These are phyloP conservation scores for Cordia subcordata DNA, from an alignment of 257 asterid species.

Conservation along the genomic window DNA sequence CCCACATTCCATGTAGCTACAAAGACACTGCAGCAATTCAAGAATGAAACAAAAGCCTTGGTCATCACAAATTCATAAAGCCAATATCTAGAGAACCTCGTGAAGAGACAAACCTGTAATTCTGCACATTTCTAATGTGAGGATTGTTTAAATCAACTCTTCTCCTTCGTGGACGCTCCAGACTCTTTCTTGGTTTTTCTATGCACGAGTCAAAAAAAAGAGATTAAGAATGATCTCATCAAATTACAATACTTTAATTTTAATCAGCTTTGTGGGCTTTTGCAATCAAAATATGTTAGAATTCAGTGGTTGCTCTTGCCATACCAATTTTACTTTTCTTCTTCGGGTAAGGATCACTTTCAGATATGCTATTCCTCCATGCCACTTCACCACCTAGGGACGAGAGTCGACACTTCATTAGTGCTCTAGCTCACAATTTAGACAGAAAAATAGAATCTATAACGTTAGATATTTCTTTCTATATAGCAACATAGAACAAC, in stretches of 20 bases:
- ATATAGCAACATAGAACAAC: background rate
- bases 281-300: background rate
- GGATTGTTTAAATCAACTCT: constrained; percentile 86
- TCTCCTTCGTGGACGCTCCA: constrained; percentile 58
- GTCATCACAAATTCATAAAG: background rate
- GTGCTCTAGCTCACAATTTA: constrained; percentile 21
- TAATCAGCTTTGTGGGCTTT: too few relatives aligned
- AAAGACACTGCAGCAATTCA: constrained; percentile 46
- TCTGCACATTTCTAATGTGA: constrained; percentile 81
- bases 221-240: constrained; percentile 7
- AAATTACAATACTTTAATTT: too few relatives aligned
- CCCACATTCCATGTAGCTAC: constrained; percentile 98
- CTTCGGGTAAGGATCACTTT: constrained; percentile 67
- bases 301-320: constrained; percentile 1
- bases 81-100: constrained; percentile 18
- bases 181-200: constrained; percentile 14
- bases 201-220: constrained; percentile 14
- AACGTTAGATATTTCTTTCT: background rate
- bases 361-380: constrained; percentile 79
- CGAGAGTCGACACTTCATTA: constrained; percentile 8
- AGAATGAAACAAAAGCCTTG: background rate
- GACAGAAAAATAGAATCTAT: constrained; percentile 1
- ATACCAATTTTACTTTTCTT: constrained; percentile 82
- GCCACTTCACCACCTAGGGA: constrained; percentile 58
- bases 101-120: constrained; percentile 36